Percentiles rank a stretch among this genome's conserved stretches.
Conservation (phyloP, 2,329 filamentous ascomycete species). For the Fusarium scirpi region DNA sequence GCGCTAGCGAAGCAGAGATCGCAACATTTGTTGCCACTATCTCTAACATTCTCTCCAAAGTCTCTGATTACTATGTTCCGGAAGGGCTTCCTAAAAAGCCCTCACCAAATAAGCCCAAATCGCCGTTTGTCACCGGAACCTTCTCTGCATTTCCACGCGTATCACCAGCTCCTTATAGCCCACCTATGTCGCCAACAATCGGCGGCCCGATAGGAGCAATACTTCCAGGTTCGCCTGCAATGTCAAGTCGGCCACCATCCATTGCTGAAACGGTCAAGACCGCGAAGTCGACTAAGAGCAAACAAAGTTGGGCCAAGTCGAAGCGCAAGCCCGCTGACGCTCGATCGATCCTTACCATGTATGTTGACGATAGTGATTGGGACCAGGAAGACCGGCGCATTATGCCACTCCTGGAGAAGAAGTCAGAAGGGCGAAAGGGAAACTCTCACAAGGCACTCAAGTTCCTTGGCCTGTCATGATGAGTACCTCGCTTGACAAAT, state of each 20-base stretch:
- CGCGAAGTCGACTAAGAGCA: conserved; percentile 49
- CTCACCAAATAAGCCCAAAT: conserved; percentile 39
- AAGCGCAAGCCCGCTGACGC: conserved; percentile 43
- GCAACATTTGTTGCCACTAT: conserved; percentile 66
- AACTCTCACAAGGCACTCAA: conserved; percentile 66
- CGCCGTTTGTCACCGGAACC: conserved; percentile 47
- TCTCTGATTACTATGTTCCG: conserved; percentile 58
- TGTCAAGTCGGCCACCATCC: conserved; percentile 49
- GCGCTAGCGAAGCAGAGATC: conserved; percentile 66
- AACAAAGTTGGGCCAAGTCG: conserved; percentile 48
- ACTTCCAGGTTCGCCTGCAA: conserved; percentile 19
- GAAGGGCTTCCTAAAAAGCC: conserved; percentile 49
- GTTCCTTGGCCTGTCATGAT: conserved; percentile 61
- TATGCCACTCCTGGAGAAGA: conserved; percentile 63
- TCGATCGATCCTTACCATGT: conserved; percentile 52
- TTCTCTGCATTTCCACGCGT: conserved; percentile 50
- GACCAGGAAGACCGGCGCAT: conserved; percentile 64
- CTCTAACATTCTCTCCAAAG: conserved; percentile 55
- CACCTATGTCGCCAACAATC: conserved; percentile 36
- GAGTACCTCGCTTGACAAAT: neutral
- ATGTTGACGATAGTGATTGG: conserved; percentile 57
- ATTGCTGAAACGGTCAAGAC: conserved; percentile 50
- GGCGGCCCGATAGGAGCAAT: conserved; percentile 19
- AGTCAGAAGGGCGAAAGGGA: conserved; percentile 52
- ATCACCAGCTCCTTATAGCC: conserved; percentile 39